Percentiles rank a stretch among this genome's conserved stretches.
These are phyloP conservation scores for Apiospora kogelbergensis DNA, from an alignment of 2,329 filamentous ascomycete genomes.

Conservation along the genomic window DNA sequence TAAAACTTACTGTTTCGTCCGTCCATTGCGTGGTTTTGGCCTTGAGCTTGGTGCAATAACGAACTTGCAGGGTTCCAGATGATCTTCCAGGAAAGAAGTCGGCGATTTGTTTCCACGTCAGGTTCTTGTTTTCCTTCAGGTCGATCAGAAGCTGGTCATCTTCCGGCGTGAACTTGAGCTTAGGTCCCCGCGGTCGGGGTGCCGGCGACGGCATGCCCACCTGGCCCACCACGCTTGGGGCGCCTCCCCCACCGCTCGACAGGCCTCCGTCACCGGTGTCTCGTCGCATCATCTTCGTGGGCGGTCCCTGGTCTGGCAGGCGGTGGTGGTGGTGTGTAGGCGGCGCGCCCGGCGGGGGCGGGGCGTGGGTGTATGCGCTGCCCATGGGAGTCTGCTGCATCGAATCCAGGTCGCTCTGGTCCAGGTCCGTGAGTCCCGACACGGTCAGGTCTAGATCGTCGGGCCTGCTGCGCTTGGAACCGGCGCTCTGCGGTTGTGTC, in stretches of 20 bases:
- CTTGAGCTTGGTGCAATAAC: slow-evolving; percentile 93
- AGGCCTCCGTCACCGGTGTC: slow-evolving; percentile 47
- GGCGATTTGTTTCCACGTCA: slow-evolving; percentile 97
- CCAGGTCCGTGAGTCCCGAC: slow-evolving; percentile 50
- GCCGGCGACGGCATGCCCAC: slow-evolving; percentile 85
- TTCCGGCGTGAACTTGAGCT: slow-evolving; percentile 90
- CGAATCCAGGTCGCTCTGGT: slow-evolving; percentile 54
- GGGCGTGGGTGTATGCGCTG: slow-evolving; percentile 48
- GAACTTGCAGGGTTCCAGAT: slow-evolving; percentile 87
- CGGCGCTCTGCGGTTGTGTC: slow-evolving; percentile 31
- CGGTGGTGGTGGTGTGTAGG: slow-evolving; percentile 79
- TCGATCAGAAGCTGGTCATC: slow-evolving; percentile 87
- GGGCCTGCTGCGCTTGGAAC: slow-evolving; percentile 54
- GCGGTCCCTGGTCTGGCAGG: slow-evolving; percentile 70
- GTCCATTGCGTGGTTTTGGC: slow-evolving; percentile 93
- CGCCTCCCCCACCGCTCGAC: slow-evolving; percentile 50
- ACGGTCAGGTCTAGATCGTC: slow-evolving; percentile 60
- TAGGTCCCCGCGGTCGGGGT: slow-evolving; percentile 77
- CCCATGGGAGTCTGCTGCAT: slow-evolving; percentile 55
- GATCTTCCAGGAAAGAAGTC: slow-evolving; percentile 93
- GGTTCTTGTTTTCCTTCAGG: slow-evolving; percentile 89
- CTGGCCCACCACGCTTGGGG: slow-evolving; percentile 83
- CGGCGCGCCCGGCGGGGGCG: slow-evolving; percentile 36
- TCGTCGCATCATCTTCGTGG: slow-evolving; percentile 66
- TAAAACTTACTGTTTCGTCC: slow-evolving; percentile 76